A percentile compares a stretch with the other conserved stretches of the same genome.
Conservation (phyloP, 345 rosid species). For the Isatis tinctoria region DNA sequence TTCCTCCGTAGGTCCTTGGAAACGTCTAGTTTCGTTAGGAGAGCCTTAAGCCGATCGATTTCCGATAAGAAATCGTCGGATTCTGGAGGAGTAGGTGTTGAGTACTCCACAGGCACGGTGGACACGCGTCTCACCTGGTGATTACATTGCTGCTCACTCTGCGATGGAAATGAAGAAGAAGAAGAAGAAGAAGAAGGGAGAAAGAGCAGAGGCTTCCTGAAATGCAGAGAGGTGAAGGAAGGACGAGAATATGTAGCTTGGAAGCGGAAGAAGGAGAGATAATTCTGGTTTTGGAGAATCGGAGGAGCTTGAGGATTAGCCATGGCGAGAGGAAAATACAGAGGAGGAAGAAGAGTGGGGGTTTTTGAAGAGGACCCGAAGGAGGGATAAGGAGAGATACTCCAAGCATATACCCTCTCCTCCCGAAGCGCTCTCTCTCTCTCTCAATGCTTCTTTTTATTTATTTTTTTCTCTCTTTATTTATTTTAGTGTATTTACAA, state of each 20-base stretch:
- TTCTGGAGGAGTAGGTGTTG: slow-evolving; percentile 52
- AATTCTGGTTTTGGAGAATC: slow-evolving; percentile 30
- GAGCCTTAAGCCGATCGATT: slow-evolving; percentile 61
- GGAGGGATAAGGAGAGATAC: slow-evolving; percentile 57
- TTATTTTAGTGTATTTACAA: no score
- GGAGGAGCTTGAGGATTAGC: slow-evolving; percentile 38
- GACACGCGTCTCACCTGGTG: slow-evolving; percentile 44
- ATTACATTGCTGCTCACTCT: slow-evolving; percentile 12
- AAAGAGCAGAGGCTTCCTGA: slow-evolving; percentile 25
- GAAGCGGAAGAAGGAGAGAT: slow-evolving; percentile 30
- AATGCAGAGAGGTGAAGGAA: slow-evolving; percentile 20
- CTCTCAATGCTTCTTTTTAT: neutral
- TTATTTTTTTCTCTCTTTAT: neutral
- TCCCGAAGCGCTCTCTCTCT: neutral
- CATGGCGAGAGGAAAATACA: slow-evolving; percentile 31
- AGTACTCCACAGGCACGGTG: slow-evolving; percentile 64
- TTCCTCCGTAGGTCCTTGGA: slow-evolving; percentile 35
- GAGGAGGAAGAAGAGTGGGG: slow-evolving; percentile 11
- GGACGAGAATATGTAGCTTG: slow-evolving; percentile 19
- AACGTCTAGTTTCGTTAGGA: slow-evolving; percentile 45
- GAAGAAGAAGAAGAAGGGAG: slow-evolving; percentile 27
- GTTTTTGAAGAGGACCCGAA: slow-evolving; percentile 18
- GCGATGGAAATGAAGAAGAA: slow-evolving; percentile 1
- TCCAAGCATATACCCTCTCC: slow-evolving; percentile 59
- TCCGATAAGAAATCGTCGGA: slow-evolving; percentile 61